Evolutionary conservation across 371 early-diverging fungal genomes (phyloP).

Genomic region (Gilbertella persicaria): DNA sequence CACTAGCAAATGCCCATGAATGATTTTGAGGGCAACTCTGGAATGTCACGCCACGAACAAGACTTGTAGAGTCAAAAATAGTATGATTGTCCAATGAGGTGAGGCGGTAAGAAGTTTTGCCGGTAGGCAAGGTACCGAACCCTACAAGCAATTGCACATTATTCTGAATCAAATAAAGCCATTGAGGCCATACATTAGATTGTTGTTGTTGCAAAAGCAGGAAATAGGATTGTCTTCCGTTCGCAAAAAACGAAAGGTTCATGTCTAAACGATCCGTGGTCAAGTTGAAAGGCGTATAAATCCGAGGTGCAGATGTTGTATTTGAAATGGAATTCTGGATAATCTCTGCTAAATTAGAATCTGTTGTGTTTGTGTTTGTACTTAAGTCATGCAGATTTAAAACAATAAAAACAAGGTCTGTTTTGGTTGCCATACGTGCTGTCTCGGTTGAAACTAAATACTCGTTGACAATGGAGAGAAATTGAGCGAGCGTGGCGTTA

Average conservation of each 20-base stretch:
- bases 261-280: neutral
- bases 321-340: conserved; percentile 3
- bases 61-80: conserved; percentile 33
- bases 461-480: conserved; percentile 28
- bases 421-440: too few species aligned
- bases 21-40: neutral
- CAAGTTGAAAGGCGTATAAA: conserved; percentile 22
- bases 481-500: conserved; percentile 21
- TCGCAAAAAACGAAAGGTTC: conserved; percentile 7
- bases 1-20: conserved; percentile 26
- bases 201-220: conserved; percentile 3
- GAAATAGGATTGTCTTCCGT: conserved; percentile 6
- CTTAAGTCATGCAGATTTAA: conserved; percentile 39
- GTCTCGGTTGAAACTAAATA: conserved; percentile 23
- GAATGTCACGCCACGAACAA: too few species aligned
- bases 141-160: conserved; percentile 34
- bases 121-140: conserved; percentile 22
- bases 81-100: conserved; percentile 17
- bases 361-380: neutral
- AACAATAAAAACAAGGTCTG: conserved; percentile 28
- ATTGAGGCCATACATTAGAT: conserved; percentile 29
- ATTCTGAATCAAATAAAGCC: conserved; percentile 29
- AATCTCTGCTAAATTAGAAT: conserved; percentile 10
- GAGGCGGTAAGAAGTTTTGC: conserved; percentile 13
- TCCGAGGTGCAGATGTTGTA: neutral